Base-by-base conservation (phyloP, 345 rosid genomes). In the Eucalyptus erythrocorys region DNA sequence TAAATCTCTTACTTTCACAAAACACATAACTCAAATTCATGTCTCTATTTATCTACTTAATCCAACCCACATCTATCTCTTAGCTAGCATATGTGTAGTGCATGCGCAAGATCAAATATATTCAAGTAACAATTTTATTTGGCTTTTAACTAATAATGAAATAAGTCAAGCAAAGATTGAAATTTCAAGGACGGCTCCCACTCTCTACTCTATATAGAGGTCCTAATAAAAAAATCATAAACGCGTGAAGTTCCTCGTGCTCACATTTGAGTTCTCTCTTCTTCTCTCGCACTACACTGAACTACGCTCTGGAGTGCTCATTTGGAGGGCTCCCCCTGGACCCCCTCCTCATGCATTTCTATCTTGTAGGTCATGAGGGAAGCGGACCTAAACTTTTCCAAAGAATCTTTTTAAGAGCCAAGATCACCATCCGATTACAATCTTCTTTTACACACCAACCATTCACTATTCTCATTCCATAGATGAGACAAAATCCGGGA, bases 281-380 rank as follows among this genome's bases (percentile, higher is more conserved):
- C 76, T 64, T 64, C 10, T n/a, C 37, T n/a, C 0, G 34, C 37
- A 32, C 11, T n/a, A 7, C 37, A 13, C 17, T 15, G 40, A 0
- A 34, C 5, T 14, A 16, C n/a, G 37, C 40, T 14, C 7, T 4
- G 76, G 37, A 64, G 19, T 15, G 76, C 40, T 7, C 14, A 64
- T 15, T n/a, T n/a, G 37, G 68, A 15, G 76, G 21, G 6, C 21
- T n/a, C 40, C 2, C 76, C 76, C 76, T 1, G 16, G 76, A 64
- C 37, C 37, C 37, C 40, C 21, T n/a, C 76, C 37, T n/a, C 10
- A 14, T 40, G 11, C 40, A n/a, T 64, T 1, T 64, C 40, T 64
- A 10, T 64, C 40, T 16, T 15, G 17, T 8, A 16, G 76, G 21
- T 7, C 76, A 14, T 15, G 19, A 2, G 19, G 5, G 40, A 14